Evolutionary conservation across 75 land plant genomes (phyloP), one percentile per base, ranked within the genome.

Genomic region (Chamaecyparis obtusa): DNA sequence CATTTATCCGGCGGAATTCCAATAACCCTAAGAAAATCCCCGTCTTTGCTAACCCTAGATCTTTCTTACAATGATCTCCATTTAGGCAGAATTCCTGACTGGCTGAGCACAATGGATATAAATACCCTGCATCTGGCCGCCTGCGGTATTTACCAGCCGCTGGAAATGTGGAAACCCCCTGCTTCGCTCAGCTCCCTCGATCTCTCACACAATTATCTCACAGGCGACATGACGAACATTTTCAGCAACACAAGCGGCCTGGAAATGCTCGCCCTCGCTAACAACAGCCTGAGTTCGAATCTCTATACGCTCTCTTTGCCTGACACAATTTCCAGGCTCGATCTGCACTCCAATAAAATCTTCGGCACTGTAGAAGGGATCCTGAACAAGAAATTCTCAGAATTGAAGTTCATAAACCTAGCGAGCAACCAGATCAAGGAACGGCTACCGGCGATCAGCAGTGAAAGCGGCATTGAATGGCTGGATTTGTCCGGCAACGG

Each of bases 191-290:
- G 19, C 19, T 79, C 90, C 17, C 51, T 96, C 46, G 95, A 96
- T 87, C 91, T 96, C 3, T 94, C 97, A 7, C 86, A 91, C 27
- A 96, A 96, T 57, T 37, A 84, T 19, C 91, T 96, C 89, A 93
- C 87, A 1, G 94, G 91, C 36, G 89, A 86, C 32, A 87, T 95
- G 37, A 84, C 89, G 2, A 14, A 48, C 17, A 88, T 92, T 85
- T 56, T 96, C 49, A 49, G 84, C 51, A 91, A 87, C 44, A 90
- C 92, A 91, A 44, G 89, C 14, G 87, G 80, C 60, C 85, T 95
- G 39, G 86, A 88, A 83, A 83, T 74, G 9, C 17, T 92, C 48
- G 92, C 89, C 55, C 91, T 94, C 32, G 89, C 95, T n/a, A 90
- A 89, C 87, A 92, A 94, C 91, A 88, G 64, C 33, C 78, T 93